Evolutionary conservation across 352 stramenopile genomes (phyloP).

Genomic region (Aphanomyces astaci): DNA sequence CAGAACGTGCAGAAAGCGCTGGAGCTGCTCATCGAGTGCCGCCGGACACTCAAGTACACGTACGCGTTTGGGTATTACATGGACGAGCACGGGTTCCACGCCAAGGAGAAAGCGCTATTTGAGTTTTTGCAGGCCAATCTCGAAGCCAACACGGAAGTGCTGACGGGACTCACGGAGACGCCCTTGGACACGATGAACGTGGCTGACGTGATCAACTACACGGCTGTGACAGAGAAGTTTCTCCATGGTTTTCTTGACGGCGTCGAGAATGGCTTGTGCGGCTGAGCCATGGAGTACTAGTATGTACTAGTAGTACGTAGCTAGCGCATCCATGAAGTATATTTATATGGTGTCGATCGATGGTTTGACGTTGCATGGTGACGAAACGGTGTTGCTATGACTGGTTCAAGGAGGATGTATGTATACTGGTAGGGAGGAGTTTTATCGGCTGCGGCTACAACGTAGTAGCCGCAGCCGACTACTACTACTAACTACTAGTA

Average conservation of each 20-base stretch:
- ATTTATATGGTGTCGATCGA: no score
- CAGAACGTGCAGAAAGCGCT: constrained; percentile 17
- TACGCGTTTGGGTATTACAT: constrained; percentile 25
- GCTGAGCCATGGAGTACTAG: background rate
- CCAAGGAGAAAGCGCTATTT: constrained; percentile 13
- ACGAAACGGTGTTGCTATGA: no score
- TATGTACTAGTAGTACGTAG: no score
- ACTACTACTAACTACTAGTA: no score
- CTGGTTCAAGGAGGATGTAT: no score
- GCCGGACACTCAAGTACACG: constrained; percentile 24
- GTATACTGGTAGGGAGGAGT: no score
- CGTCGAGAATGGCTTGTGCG: constrained; percentile 17
- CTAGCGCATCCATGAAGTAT: no score
- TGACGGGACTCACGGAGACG: constrained; percentile 18
- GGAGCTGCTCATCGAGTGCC: constrained; percentile 22
- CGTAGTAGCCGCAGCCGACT: no score
- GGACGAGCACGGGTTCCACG: background rate
- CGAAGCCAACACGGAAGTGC: constrained; percentile 16
- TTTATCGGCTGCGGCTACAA: no score
- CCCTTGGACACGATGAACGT: constrained; percentile 11
- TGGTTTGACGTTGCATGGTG: no score
- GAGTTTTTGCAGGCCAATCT: constrained; percentile 19
- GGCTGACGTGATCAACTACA: constrained; percentile 15
- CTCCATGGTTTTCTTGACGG: constrained; percentile 15
- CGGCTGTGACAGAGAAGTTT: constrained; percentile 20